phyloP scores from a whole-genome alignment of 2,329 filamentous ascomycete genomes.

The Aspergillus hiratsukae region DNA sequence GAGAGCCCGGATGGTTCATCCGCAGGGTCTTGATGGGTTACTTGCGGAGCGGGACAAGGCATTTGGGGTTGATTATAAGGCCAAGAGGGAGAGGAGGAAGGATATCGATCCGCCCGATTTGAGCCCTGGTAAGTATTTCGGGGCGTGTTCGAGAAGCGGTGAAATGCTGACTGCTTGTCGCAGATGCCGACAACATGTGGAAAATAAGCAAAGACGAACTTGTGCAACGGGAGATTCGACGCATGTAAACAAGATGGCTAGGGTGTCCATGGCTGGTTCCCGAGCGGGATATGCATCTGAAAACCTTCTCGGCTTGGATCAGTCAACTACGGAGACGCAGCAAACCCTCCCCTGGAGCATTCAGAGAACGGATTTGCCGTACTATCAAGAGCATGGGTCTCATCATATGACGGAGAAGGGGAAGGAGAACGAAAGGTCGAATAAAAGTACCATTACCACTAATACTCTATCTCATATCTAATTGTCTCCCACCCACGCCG shows the following conservation, averaged over 20 bases:
- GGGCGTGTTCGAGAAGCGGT: background rate
- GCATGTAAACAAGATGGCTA: background rate
- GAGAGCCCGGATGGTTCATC: constrained; percentile 19
- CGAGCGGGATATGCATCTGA: background rate
- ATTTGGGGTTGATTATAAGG: constrained; percentile 49
- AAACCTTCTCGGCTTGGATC: background rate
- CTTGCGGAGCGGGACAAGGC: constrained; percentile 51
- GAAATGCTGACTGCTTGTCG: background rate
- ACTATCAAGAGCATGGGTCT: background rate
- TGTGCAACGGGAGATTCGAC: background rate
- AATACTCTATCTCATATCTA: constrained; percentile 6
- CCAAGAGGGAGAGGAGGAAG: constrained; percentile 52
- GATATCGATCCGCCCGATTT: constrained; percentile 40
- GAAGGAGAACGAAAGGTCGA: background rate
- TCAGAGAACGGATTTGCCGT: background rate
- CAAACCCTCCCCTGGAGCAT: background rate
- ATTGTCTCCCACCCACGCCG: constrained; percentile 44
- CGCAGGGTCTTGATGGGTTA: constrained; percentile 30
- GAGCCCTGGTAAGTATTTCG: constrained; percentile 30
- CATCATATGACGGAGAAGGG: background rate
- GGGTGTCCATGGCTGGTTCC: background rate
- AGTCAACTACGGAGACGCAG: background rate
- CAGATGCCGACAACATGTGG: constrained; percentile 35
- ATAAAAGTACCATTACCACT: background rate
- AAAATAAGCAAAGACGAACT: constrained; percentile 4